A percentile compares a stretch with the other conserved stretches of the same genome.
Conservation (phyloP, 106 monocot species). For the Posidonia australis region DNA sequence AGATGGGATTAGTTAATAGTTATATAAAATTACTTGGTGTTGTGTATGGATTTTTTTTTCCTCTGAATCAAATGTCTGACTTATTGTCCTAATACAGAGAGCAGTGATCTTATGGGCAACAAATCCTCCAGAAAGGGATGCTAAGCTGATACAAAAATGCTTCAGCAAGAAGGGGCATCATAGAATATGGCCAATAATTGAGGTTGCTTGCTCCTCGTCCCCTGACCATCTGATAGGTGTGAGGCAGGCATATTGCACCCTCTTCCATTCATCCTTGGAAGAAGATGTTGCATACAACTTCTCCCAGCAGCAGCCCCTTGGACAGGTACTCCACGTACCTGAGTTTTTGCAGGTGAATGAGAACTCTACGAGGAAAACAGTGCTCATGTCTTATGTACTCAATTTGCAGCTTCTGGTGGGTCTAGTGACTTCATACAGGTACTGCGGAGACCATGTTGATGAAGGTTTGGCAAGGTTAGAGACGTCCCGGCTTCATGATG, state of each 20-base stretch:
- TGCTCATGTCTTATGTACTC: too few species aligned
- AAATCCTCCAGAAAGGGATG: slow-evolving; percentile 60
- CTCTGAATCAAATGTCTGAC: neutral
- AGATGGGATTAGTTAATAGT: neutral
- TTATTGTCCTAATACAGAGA: slow-evolving; percentile 21
- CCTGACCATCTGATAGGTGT: slow-evolving; percentile 59
- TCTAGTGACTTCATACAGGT: slow-evolving; percentile 51
- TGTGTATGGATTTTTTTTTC: neutral
- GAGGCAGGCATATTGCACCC: slow-evolving; percentile 43
- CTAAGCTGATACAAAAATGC: slow-evolving; percentile 31
- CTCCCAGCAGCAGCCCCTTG: slow-evolving; percentile 17
- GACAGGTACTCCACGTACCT: slow-evolving; percentile 30
- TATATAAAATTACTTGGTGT: too few species aligned
- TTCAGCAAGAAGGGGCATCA: slow-evolving; percentile 34
- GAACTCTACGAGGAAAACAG: too few species aligned
- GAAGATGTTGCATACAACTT: slow-evolving; percentile 45
- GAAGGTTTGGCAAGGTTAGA: slow-evolving; percentile 33
- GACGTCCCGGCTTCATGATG: slow-evolving; percentile 28
- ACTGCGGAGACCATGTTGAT: slow-evolving; percentile 28
- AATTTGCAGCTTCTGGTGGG: slow-evolving; percentile 40
- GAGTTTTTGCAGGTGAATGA: too few species aligned
- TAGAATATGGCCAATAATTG: slow-evolving; percentile 33
- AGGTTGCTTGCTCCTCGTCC: slow-evolving; percentile 57
- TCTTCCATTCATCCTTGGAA: slow-evolving; percentile 44
- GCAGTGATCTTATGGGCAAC: slow-evolving; percentile 46